Conservation (phyloP, 176 grass and related monocot genomes). For the Raddia guianensis region DNA sequence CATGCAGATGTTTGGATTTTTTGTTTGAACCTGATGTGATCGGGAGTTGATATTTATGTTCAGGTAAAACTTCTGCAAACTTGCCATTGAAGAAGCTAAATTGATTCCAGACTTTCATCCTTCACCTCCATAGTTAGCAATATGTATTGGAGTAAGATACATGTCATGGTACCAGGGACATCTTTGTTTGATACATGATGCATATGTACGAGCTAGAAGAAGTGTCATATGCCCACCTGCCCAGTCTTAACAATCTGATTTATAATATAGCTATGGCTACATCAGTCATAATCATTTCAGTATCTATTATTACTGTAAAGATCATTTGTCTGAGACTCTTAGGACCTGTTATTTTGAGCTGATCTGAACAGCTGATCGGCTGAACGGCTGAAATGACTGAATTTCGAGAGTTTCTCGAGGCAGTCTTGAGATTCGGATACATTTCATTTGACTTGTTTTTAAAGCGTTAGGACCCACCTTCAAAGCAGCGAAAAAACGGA, state of each 20-base stretch:
- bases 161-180: neutral
- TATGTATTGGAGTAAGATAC: conserved; percentile 14
- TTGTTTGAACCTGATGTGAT: conserved; percentile 11
- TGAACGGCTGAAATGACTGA: too few relatives aligned
- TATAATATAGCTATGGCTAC: neutral
- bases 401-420: too few relatives aligned
- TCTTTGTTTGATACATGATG: neutral
- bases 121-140: conserved; percentile 9
- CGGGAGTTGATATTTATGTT: neutral
- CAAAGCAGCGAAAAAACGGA: too few relatives aligned
- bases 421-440: too few relatives aligned
- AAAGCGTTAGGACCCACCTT: too few relatives aligned
- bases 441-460: too few relatives aligned
- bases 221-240: neutral
- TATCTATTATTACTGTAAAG: conserved; percentile 17
- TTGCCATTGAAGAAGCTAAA: neutral
- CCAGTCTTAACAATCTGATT: neutral
- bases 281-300: neutral
- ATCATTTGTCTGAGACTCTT: neutral
- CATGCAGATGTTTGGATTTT: conserved; percentile 19
- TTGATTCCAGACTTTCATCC: neutral
- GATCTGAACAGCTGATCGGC: too few relatives aligned
- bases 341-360: too few relatives aligned
- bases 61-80: neutral
- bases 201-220: neutral